Conservation (phyloP, 805 yeast genomes). For the Wickerhamiella parazyma region DNA sequence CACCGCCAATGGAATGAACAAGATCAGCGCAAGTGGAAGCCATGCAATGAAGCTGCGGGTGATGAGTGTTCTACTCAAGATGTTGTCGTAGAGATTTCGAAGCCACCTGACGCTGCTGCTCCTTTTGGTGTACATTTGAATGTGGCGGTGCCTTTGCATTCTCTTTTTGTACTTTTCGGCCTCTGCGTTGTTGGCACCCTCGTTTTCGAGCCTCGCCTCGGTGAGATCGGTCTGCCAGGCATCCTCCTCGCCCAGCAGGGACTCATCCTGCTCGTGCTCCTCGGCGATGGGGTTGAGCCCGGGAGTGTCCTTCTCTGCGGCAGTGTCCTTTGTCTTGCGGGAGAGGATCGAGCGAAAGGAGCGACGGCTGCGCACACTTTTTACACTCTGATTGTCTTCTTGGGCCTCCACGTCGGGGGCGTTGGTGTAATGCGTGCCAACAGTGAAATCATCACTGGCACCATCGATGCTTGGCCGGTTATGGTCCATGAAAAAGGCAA, state of each 20-base stretch:
- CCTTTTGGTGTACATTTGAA: constrained; percentile 12
- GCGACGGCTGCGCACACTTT: not conserved
- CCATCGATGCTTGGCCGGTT: constrained; percentile 6
- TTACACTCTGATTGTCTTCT: not conserved
- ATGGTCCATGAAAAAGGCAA: not conserved
- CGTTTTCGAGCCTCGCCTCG: constrained; percentile 16
- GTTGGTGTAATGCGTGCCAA: not conserved
- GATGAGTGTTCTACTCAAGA: constrained; percentile 18
- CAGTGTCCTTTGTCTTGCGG: constrained; percentile 1
- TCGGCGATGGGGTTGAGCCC: constrained; percentile 1
- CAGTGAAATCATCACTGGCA: not conserved
- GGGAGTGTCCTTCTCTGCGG: not conserved
- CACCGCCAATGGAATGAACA: constrained; percentile 28
- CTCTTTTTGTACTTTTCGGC: constrained; percentile 4
- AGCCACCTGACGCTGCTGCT: constrained; percentile 12
- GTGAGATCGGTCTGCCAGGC: constrained; percentile 13
- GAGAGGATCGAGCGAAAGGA: constrained; percentile 2
- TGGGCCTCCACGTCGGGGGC: constrained; percentile 6
- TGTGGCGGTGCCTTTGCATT: constrained; percentile 15
- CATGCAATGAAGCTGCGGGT: constrained; percentile 26
- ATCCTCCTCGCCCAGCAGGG: constrained; percentile 4
- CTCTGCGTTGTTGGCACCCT: constrained; percentile 4
- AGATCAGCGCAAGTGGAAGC: constrained; percentile 27
- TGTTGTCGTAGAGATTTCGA: constrained; percentile 13
- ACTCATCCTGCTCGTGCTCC: constrained; percentile 11